A percentile compares a stretch with the other conserved stretches of the same genome.
Evolutionary conservation across 805 yeast genomes (phyloP).

Genomic region (Lachancea sp.): DNA sequence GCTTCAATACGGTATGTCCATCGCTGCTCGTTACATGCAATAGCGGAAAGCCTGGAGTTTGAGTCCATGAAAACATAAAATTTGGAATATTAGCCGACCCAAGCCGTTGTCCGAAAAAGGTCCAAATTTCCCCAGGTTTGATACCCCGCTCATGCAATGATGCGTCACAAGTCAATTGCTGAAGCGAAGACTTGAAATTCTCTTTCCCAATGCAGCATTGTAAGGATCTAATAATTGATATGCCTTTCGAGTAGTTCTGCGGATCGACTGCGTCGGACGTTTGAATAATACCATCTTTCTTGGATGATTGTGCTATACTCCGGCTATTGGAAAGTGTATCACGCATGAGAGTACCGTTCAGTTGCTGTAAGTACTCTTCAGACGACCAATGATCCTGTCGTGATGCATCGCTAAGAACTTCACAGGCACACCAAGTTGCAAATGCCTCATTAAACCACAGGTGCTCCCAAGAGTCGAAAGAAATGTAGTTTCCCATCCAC

Average conservation of each 20-base stretch:
- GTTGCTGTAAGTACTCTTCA: slow-evolving; percentile 21
- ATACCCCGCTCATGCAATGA: slow-evolving; percentile 17
- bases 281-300: slow-evolving; percentile 9
- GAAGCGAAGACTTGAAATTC: slow-evolving; percentile 18
- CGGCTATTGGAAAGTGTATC: slow-evolving; percentile 15
- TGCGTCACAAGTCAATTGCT: slow-evolving; percentile 13
- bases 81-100: slow-evolving; percentile 25
- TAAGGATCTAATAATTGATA: slow-evolving; percentile 26
- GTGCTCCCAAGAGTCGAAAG: slow-evolving; percentile 62
- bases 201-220: slow-evolving; percentile 22
- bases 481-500: slow-evolving; percentile 66
- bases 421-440: slow-evolving; percentile 66
- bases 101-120: slow-evolving; percentile 17
- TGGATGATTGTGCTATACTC: slow-evolving; percentile 17
- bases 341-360: slow-evolving; percentile 13
- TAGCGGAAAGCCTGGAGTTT: slow-evolving; percentile 54
- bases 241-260: slow-evolving; percentile 31
- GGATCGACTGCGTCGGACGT: slow-evolving; percentile 30
- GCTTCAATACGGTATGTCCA: slow-evolving; percentile 33
- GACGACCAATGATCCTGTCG: slow-evolving; percentile 22
- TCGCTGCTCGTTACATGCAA: slow-evolving; percentile 33
- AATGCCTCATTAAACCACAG: slow-evolving; percentile 74
- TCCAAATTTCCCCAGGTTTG: slow-evolving; percentile 32
- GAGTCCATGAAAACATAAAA: slow-evolving; percentile 47
- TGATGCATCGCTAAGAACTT: slow-evolving; percentile 34